These are phyloP conservation scores for Uncinocarpus reesii DNA, from an alignment of 2,329 filamentous ascomycete genomes.

Conservation along the genomic window DNA sequence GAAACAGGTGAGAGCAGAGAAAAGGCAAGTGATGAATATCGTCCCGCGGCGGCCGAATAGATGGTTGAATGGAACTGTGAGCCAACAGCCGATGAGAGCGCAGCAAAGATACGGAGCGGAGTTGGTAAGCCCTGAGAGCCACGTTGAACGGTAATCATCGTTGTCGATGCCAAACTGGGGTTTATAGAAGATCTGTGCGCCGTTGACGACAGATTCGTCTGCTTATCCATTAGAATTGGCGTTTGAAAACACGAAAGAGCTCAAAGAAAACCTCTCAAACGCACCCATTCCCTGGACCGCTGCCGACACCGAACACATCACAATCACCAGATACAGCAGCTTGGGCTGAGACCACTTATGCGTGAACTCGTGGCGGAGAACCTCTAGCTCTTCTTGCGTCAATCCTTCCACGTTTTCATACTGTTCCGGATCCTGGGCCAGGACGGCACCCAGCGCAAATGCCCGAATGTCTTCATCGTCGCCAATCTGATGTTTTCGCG, in stretches of 20 bases:
- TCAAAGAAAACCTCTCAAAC: constrained; percentile 16
- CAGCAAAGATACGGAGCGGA: constrained; percentile 51
- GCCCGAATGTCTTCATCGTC: constrained; percentile 48
- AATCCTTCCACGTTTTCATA: constrained; percentile 45
- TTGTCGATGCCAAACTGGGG: constrained; percentile 50
- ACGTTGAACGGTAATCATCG: constrained; percentile 40
- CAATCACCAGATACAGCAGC: constrained; percentile 55
- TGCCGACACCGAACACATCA: constrained; percentile 57
- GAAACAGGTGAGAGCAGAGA: constrained; percentile 48
- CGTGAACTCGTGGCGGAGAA: constrained; percentile 51
- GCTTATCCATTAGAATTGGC: constrained; percentile 12
- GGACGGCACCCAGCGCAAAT: constrained; percentile 50
- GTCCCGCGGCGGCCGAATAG: constrained; percentile 60
- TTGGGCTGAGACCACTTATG: constrained; percentile 60
- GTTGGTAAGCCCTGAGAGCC: constrained; percentile 55
- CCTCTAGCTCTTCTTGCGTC: constrained; percentile 47
- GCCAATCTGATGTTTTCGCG: constrained; percentile 44
- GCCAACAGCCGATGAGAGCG: constrained; percentile 60
- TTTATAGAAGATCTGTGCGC: constrained; percentile 56
- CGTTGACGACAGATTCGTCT: constrained; percentile 61
- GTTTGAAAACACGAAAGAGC: neutral
- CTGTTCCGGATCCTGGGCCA: constrained; percentile 45
- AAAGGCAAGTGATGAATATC: constrained; percentile 65
- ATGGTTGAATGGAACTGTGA: constrained; percentile 62
- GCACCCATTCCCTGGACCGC: constrained; percentile 59